phyloP scores from a whole-genome alignment of 106 monocot species.

The Apostasia shenzhenica region DNA sequence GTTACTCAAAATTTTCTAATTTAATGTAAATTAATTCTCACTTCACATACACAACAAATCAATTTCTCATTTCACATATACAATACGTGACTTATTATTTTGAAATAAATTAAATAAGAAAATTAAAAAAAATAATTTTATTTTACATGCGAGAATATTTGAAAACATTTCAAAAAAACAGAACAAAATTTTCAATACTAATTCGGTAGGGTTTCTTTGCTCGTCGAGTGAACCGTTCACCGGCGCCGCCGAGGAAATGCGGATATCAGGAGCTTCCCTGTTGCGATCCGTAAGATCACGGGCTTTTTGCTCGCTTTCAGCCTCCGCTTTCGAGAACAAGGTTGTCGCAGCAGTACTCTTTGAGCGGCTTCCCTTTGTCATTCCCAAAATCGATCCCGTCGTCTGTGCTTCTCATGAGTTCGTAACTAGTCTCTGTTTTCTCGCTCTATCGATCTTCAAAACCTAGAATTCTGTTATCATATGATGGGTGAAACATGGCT shows the following conservation, averaged over 20 bases:
- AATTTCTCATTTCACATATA: too few species aligned
- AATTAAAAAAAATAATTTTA: too few species aligned
- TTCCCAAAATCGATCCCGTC: slow-evolving; percentile 86
- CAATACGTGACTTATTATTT: too few species aligned
- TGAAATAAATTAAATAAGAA: too few species aligned
- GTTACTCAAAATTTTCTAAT: too few species aligned
- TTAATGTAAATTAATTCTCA: too few species aligned
- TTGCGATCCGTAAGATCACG: slow-evolving; percentile 8
- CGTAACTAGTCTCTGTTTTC: slow-evolving; percentile 26
- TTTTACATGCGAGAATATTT: too few species aligned
- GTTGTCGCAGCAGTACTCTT: slow-evolving; percentile 81
- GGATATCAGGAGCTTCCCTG: slow-evolving; percentile 12
- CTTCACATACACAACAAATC: too few species aligned
- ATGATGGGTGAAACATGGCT: neutral
- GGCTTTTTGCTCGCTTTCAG: slow-evolving; percentile 7
- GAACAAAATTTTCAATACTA: too few species aligned
- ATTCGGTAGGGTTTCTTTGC: too few species aligned
- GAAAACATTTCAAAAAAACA: too few species aligned
- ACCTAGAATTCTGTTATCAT: neutral
- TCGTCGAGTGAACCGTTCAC: too few species aligned
- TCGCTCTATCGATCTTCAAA: neutral
- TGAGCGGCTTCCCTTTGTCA: slow-evolving; percentile 81
- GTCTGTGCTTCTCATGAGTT: slow-evolving; percentile 91
- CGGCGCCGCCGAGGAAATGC: slow-evolving; percentile 10
- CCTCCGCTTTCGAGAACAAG: slow-evolving; percentile 23